Percentiles rank a stretch among this genome's conserved stretches.
These are phyloP conservation scores for Sphaceloma murrayae DNA, from an alignment of 2,329 filamentous ascomycete species.

Conservation along the genomic window DNA sequence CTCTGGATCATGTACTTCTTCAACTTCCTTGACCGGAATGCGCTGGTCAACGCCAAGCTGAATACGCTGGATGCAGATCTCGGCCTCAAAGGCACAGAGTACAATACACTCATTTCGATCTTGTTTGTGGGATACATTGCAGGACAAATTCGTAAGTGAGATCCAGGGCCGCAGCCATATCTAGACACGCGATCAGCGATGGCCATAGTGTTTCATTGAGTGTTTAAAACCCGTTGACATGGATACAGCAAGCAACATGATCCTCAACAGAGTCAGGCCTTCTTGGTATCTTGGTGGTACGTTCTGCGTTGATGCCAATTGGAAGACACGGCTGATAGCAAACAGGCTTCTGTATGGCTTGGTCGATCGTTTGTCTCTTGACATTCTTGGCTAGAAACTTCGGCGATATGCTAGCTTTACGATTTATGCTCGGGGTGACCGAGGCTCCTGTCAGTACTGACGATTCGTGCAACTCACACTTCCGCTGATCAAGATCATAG, in stretches of 20 bases:
- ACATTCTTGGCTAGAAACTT: conserved; percentile 12
- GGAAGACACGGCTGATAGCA: not conserved
- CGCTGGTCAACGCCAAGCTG: conserved; percentile 11
- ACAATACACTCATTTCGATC: conserved; percentile 47
- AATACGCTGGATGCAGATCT: conserved; percentile 42
- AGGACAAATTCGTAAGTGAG: conserved; percentile 10
- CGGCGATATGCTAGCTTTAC: conserved; percentile 11
- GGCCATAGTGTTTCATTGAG: no score
- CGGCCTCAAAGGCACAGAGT: conserved; percentile 47
- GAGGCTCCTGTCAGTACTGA: conserved; percentile 26
- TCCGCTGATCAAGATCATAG: conserved; percentile 23
- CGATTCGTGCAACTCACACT: not conserved
- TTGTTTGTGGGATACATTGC: conserved; percentile 49
- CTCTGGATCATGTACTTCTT: conserved; percentile 15
- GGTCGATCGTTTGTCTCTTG: conserved; percentile 12
- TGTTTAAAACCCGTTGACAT: not conserved
- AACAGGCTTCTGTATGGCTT: conserved; percentile 13
- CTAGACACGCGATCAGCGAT: no score
- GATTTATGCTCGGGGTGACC: conserved; percentile 11
- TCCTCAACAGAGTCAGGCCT: conserved; percentile 24
- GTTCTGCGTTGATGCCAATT: conserved; percentile 22
- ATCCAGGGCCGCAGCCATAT: no score
- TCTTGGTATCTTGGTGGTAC: conserved; percentile 22
- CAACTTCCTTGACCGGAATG: conserved; percentile 10
- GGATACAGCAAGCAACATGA: conserved; percentile 6